These are phyloP conservation scores for Penicillium sp. DNA, from an alignment of 2,329 filamentous ascomycete species.

Conservation along the genomic window DNA sequence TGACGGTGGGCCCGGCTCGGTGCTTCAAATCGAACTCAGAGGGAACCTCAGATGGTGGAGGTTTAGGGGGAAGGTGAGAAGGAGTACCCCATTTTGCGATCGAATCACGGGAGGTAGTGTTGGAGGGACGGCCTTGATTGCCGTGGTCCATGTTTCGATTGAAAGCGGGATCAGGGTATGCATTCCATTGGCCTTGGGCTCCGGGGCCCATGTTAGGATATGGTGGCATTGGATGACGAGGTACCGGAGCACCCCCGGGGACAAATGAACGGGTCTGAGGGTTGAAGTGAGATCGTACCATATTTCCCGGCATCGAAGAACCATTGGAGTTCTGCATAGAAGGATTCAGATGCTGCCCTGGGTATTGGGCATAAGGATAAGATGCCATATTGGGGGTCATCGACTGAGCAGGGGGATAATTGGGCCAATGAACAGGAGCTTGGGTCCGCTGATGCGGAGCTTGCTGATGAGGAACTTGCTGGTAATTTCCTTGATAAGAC, in stretches of 20 bases:
- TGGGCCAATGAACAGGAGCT: conserved; percentile 40
- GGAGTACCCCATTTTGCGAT: conserved; percentile 54
- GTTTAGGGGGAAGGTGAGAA: conserved; percentile 51
- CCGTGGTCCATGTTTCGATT: conserved; percentile 24
- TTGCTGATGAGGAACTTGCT: conserved; percentile 30
- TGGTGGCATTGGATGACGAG: conserved; percentile 34
- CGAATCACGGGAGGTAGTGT: conserved; percentile 35
- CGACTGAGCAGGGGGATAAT: conserved; percentile 36
- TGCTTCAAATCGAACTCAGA: conserved; percentile 44
- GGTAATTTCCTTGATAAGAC: conserved; percentile 34
- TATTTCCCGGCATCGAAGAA: conserved; percentile 83
- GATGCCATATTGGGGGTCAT: conserved; percentile 46
- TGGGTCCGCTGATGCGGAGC: conserved; percentile 41
- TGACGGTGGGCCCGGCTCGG: conserved; percentile 24
- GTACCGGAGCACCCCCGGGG: conserved; percentile 55
- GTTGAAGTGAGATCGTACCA: conserved; percentile 83
- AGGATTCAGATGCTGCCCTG: conserved; percentile 56
- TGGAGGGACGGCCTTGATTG: conserved; percentile 20
- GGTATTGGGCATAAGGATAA: conserved; percentile 79
- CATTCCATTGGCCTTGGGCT: conserved; percentile 30
- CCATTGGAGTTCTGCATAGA: conserved; percentile 71
- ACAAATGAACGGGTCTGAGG: conserved; percentile 93
- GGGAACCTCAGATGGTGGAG: conserved; percentile 49
- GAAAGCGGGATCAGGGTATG: conserved; percentile 23
- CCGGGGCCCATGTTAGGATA: conserved; percentile 26